Evolutionary conservation across 2,329 filamentous ascomycete genomes (phyloP).

Genomic region (Botrytis squamosa): DNA sequence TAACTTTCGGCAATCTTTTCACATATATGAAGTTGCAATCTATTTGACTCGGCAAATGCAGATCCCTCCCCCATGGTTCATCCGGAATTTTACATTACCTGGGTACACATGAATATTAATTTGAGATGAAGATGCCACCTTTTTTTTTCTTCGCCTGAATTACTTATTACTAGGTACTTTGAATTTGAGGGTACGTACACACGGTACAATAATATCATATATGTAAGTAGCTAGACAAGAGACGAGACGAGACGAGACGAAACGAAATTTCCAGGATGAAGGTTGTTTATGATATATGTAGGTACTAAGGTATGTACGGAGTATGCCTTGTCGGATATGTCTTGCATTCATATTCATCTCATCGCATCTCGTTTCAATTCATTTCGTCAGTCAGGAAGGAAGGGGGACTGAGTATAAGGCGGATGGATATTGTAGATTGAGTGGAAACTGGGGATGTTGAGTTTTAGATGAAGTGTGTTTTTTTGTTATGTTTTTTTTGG

Average conservation of each 20-base stretch:
- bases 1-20: neutral
- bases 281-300: neutral
- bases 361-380: neutral
- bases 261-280: neutral
- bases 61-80: constrained; percentile 3
- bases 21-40: neutral
- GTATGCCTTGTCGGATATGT: neutral
- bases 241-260: neutral
- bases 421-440: neutral
- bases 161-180: too few species aligned
- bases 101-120: neutral
- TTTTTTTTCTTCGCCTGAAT: neutral
- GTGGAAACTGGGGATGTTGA: neutral
- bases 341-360: neutral
- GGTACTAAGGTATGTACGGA: too few species aligned
- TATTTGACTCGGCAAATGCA: neutral
- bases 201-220: too few species aligned
- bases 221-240: neutral
- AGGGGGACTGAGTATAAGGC: neutral
- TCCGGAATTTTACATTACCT: neutral
- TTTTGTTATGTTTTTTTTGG: too few species aligned
- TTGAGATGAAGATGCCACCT: neutral
- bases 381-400: neutral
- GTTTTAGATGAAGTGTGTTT: neutral
- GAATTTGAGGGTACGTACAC: too few species aligned